Percentiles rank a stretch among this genome's conserved stretches.
These are phyloP conservation scores for Pythium coloratum DNA, from an alignment of 352 stramenopile species.

Conservation along the genomic window DNA sequence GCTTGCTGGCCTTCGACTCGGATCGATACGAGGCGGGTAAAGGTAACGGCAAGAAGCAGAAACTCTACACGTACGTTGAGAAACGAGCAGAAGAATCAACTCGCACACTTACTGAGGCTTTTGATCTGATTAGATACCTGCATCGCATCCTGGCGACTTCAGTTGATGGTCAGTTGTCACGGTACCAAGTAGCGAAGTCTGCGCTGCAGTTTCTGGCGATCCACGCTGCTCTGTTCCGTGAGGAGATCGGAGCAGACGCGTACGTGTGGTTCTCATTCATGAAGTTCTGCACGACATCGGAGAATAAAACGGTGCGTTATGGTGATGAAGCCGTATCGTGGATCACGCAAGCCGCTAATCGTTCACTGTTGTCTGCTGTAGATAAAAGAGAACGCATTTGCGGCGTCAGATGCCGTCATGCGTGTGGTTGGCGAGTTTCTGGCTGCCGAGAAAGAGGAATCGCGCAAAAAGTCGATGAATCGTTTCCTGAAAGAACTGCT, in stretches of 20 bases:
- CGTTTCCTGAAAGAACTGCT: constrained; percentile 75
- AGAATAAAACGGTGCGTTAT: constrained; percentile 68
- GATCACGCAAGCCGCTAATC: background rate
- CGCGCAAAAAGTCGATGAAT: constrained; percentile 66
- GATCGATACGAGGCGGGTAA: constrained; percentile 40
- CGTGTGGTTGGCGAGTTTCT: constrained; percentile 43
- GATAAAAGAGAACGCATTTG: constrained; percentile 72
- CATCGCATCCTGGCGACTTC: constrained; percentile 60
- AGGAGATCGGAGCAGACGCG: constrained; percentile 56
- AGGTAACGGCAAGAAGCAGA: constrained; percentile 39
- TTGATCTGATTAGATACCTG: constrained; percentile 43
- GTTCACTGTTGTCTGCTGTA: constrained; percentile 21
- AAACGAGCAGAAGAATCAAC: background rate
- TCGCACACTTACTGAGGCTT: background rate
- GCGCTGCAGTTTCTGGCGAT: constrained; percentile 51
- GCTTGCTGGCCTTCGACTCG: constrained; percentile 51
- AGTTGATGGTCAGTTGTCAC: constrained; percentile 54
- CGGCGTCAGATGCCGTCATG: constrained; percentile 47
- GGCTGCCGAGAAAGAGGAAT: constrained; percentile 40
- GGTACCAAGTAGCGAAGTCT: constrained; percentile 71
- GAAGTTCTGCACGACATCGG: constrained; percentile 61
- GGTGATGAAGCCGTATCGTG: background rate
- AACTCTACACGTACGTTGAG: constrained; percentile 63
- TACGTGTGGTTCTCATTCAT: constrained; percentile 67
- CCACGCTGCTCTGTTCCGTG: constrained; percentile 39